Evolutionary conservation across 1,284 basidiomycete genomes (phyloP).

Genomic region (Cryptococcus floricola): DNA sequence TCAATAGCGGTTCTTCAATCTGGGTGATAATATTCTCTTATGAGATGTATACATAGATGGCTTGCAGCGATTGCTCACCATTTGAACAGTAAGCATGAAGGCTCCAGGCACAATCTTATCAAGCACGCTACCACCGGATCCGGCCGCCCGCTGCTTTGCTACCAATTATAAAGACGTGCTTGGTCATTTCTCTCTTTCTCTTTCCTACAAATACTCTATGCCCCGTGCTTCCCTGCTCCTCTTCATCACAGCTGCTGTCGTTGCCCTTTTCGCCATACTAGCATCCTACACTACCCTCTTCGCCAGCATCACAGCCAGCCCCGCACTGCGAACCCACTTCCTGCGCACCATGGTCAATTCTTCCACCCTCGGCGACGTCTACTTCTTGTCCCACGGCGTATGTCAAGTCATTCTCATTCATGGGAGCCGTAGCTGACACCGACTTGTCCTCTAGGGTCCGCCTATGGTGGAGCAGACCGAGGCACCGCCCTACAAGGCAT

Average conservation of each 20-base stretch:
- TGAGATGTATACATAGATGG: too few relatives aligned
- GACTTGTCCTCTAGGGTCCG: constrained; percentile 31
- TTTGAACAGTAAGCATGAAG: background rate
- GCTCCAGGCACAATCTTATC: constrained; percentile 1
- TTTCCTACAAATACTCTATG: background rate
- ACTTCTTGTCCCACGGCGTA: constrained; percentile 46
- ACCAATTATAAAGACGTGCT: background rate
- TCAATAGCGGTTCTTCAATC: too few relatives aligned
- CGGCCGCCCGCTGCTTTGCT: too few relatives aligned
- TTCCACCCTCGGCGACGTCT: constrained; percentile 32
- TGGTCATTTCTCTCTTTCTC: background rate
- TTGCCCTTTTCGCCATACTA: background rate
- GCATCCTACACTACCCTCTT: background rate
- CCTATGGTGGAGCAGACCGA: constrained; percentile 48
- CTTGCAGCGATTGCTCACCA: background rate
- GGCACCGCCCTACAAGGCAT: constrained; percentile 47
- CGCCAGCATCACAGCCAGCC: background rate
- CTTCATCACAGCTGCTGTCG: background rate
- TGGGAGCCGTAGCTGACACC: background rate
- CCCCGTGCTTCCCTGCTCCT: background rate
- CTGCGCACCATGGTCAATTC: background rate
- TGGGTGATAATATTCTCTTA: background rate
- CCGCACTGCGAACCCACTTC: background rate
- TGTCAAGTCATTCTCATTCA: constrained; percentile 2
- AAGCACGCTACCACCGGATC: background rate